Evolutionary conservation across 148 eudicot genomes (phyloP).

Genomic region (Hydrangea macrophylla): DNA sequence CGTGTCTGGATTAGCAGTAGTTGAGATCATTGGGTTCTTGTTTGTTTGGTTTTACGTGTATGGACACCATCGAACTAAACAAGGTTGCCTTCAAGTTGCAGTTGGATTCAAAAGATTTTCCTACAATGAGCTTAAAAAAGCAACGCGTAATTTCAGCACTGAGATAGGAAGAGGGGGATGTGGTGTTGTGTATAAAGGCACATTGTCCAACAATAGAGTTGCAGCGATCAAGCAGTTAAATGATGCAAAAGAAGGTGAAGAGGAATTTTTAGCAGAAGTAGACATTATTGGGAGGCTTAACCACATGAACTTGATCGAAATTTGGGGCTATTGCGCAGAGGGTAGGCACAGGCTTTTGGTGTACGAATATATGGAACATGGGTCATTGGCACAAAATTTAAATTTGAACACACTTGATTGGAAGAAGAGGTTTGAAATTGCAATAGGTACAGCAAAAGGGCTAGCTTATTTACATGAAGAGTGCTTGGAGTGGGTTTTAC

Average conservation of each 20-base stretch:
- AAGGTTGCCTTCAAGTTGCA: constrained; percentile 17
- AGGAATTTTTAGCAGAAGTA: constrained; percentile 20
- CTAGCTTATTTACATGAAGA: constrained; percentile 25
- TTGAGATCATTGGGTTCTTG: constrained; percentile 16
- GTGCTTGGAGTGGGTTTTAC: constrained; percentile 26
- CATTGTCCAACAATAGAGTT: constrained; percentile 14
- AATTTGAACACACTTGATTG: constrained; percentile 1
- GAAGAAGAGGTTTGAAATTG: constrained; percentile 10
- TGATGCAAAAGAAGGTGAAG: constrained; percentile 25
- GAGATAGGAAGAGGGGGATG: constrained; percentile 35
- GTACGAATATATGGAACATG: constrained; percentile 20
- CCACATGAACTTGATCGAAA: constrained; percentile 28
- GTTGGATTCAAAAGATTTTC: constrained; percentile 33
- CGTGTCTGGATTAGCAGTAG: constrained; percentile 18
- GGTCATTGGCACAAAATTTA: constrained; percentile 16
- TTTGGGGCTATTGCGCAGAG: constrained; percentile 20
- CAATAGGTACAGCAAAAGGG: constrained; percentile 20
- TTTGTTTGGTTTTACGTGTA: constrained; percentile 9
- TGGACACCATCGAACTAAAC: not conserved
- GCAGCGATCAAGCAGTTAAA: constrained; percentile 25
- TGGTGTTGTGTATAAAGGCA: constrained; percentile 21
- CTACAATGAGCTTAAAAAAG: constrained; percentile 30
- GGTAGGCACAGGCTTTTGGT: constrained; percentile 17
- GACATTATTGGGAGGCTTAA: constrained; percentile 20
- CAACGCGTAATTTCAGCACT: constrained; percentile 18